A percentile compares a stretch with the other conserved stretches of the same genome.
Conservation (phyloP, 192 early-diverging fungal genomes). For the Entophlyctis luteolus region DNA sequence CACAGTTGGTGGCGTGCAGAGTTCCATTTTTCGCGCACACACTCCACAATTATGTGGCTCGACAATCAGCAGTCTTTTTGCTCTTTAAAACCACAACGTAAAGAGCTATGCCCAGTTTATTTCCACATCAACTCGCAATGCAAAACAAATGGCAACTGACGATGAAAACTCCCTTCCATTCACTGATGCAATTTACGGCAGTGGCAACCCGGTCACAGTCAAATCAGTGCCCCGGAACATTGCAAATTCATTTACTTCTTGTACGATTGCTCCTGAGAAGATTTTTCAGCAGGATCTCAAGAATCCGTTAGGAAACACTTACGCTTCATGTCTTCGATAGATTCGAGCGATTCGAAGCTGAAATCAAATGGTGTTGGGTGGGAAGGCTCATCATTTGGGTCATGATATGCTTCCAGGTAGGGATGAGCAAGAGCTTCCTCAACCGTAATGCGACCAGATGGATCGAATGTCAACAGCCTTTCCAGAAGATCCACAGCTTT, state of each 20-base stretch:
- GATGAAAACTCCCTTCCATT: no score
- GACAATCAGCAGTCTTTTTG: no score
- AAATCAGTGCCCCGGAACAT: conserved; percentile 44
- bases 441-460: conserved; percentile 81
- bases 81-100: no score
- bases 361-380: conserved; percentile 50
- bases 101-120: no score
- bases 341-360: conserved; percentile 44
- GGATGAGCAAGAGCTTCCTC: conserved; percentile 87
- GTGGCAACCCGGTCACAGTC: no score
- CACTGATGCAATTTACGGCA: no score
- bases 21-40: no score
- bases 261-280: conserved; percentile 35
- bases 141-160: no score
- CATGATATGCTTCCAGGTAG: conserved; percentile 77
- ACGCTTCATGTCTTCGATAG: conserved; percentile 55
- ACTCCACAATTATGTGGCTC: no score
- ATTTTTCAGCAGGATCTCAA: background rate
- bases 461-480: conserved; percentile 82
- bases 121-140: no score
- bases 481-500: conserved; percentile 85
- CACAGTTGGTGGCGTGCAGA: no score
- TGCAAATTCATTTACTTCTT: conserved; percentile 51
- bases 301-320: background rate
- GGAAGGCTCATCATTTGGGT: conserved; percentile 61